Conservation (phyloP, 2,329 filamentous ascomycete genomes). For the Zymoseptoria ardabiliae region DNA sequence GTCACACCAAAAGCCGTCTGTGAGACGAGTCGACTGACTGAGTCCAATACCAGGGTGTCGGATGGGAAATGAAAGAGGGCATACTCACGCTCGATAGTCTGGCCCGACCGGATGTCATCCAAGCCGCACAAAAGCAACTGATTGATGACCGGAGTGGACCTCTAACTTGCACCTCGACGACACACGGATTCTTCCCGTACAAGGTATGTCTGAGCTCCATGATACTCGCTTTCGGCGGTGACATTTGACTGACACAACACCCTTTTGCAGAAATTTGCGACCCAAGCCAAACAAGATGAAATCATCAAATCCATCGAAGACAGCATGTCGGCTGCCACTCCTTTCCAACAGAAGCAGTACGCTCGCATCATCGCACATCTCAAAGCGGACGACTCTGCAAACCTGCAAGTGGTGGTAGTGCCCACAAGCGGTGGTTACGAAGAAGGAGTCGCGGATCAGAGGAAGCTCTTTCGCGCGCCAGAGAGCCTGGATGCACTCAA, state of each 20-base stretch:
- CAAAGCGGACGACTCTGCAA: conserved; percentile 30
- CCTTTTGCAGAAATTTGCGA: conserved; percentile 22
- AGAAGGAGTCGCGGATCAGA: conserved; percentile 25
- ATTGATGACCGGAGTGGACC: conserved; percentile 27
- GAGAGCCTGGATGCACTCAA: conserved; percentile 14
- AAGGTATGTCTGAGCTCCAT: conserved; percentile 12
- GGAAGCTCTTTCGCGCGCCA: conserved; percentile 21
- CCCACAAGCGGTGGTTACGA: conserved; percentile 24
- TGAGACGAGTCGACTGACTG: neutral
- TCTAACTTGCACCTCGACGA: conserved; percentile 26
- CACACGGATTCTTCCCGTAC: conserved; percentile 33
- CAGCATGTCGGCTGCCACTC: conserved; percentile 19
- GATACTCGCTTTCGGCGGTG: neutral
- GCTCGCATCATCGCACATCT: conserved; percentile 30
- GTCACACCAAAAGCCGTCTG: neutral
- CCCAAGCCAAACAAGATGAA: conserved; percentile 26
- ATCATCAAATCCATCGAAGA: conserved; percentile 27
- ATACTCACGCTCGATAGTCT: conserved; percentile 24
- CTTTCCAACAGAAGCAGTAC: conserved; percentile 32
- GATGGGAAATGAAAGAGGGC: conserved; percentile 23
- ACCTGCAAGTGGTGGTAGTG: conserved; percentile 32
- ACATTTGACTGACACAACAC: neutral
- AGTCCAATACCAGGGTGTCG: neutral
- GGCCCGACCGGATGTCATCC: conserved; percentile 27
- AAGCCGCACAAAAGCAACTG: conserved; percentile 28